A percentile compares a stretch with the other conserved stretches of the same genome.
Evolutionary conservation across 352 stramenopile genomes (phyloP).

Genomic region (Phytophthora boehmeriae): DNA sequence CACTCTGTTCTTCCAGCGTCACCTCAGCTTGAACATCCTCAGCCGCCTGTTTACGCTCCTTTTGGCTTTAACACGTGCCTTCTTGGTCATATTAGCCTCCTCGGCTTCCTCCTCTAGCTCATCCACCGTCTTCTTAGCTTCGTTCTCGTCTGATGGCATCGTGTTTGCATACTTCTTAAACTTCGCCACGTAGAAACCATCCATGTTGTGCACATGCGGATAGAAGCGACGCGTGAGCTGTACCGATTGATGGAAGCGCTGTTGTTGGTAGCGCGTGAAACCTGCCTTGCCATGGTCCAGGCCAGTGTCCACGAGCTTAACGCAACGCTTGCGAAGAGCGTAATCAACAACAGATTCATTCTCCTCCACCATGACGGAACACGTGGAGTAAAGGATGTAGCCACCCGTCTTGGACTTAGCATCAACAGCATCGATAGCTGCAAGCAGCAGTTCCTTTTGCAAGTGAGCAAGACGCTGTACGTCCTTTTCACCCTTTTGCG

Average conservation of each 20-base stretch:
- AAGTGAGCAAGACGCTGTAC: slow-evolving; percentile 93
- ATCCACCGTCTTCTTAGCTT: slow-evolving; percentile 76
- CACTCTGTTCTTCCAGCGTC: slow-evolving; percentile 52
- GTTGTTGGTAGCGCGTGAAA: slow-evolving; percentile 95
- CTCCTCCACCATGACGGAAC: slow-evolving; percentile 93
- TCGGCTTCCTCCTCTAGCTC: slow-evolving; percentile 76
- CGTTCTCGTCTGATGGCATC: slow-evolving; percentile 74
- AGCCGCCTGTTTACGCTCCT: slow-evolving; percentile 76
- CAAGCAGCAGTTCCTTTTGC: slow-evolving; percentile 99
- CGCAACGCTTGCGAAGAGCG: slow-evolving; percentile 96
- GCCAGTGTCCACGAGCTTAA: slow-evolving; percentile 98
- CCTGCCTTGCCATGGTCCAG: slow-evolving; percentile 96
- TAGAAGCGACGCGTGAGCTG: slow-evolving; percentile 97
- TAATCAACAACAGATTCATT: slow-evolving; percentile 99
- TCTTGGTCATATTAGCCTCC: slow-evolving; percentile 79
- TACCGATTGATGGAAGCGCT: slow-evolving; percentile 98
- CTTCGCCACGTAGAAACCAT: slow-evolving; percentile 99
- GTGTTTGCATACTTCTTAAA: slow-evolving; percentile 99
- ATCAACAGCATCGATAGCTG: slow-evolving; percentile 98
- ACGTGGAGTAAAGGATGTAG: slow-evolving; percentile 99
- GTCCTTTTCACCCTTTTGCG: slow-evolving; percentile 96
- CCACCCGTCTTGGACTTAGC: slow-evolving; percentile 96
- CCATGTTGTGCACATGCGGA: slow-evolving; percentile 99
- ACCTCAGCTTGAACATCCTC: slow-evolving; percentile 76
- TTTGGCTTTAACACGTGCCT: slow-evolving; percentile 79